These are phyloP conservation scores for Penicillium macrosclerotiorum DNA, from an alignment of 495 filamentous ascomycete genomes.

Conservation along the genomic window DNA sequence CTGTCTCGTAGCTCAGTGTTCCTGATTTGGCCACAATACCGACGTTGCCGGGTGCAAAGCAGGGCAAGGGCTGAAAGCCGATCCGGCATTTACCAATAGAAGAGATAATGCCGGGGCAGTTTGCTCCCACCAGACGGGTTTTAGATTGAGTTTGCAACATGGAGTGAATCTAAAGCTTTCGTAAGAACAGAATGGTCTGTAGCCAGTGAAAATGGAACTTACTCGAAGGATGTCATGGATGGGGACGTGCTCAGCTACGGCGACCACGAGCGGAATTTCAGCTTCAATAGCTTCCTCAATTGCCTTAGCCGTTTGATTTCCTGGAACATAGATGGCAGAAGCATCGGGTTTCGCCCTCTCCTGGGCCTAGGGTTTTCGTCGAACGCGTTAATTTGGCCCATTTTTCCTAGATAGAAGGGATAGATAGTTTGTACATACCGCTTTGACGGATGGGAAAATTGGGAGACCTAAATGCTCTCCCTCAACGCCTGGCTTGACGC, in stretches of 20 bases:
- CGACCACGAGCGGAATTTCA: conserved; percentile 82
- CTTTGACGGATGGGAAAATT: conserved; percentile 69
- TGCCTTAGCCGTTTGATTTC: conserved; percentile 69
- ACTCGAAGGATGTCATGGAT: conserved; percentile 82
- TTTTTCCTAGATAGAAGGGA: too few species aligned
- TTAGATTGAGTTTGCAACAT: conserved; percentile 79
- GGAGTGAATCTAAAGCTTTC: conserved; percentile 56
- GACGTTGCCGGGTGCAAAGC: conserved; percentile 70
- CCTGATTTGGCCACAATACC: conserved; percentile 88
- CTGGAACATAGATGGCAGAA: conserved; percentile 83
- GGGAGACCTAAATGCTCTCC: conserved; percentile 81
- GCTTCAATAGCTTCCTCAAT: conserved; percentile 90
- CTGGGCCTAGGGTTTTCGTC: conserved; percentile 74
- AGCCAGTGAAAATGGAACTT: too few species aligned
- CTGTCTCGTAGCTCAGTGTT: conserved; percentile 84
- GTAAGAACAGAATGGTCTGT: too few species aligned
- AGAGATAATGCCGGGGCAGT: conserved; percentile 87
- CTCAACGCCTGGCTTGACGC: conserved; percentile 73
- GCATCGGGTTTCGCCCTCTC: conserved; percentile 76
- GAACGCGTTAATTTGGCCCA: too few species aligned
- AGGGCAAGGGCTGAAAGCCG: conserved; percentile 80
- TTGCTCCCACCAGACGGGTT: conserved; percentile 79
- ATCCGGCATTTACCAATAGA: conserved; percentile 78
- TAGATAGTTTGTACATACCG: too few species aligned
- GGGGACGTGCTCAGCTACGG: conserved; percentile 89